Evolutionary conservation across 148 eudicot genomes (phyloP).

Genomic region (Dysphania ambrosioides): DNA sequence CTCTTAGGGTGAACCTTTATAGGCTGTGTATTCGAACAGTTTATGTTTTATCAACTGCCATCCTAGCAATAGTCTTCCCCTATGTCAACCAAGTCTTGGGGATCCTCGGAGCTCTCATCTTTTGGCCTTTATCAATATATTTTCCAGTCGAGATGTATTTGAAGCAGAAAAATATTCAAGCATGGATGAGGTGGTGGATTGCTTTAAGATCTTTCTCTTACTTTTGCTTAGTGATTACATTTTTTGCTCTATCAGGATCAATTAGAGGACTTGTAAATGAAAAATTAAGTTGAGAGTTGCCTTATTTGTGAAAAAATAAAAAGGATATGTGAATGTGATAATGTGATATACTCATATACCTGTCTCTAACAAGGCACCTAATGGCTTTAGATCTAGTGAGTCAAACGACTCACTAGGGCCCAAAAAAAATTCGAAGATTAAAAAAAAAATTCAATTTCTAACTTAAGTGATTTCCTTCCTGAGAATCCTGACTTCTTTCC

Average conservation of each 20-base stretch:
- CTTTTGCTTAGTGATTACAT: slow-evolving; percentile 38
- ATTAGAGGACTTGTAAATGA: slow-evolving; percentile 51
- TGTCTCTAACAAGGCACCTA: no score
- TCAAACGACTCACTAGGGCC: no score
- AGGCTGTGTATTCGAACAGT: slow-evolving; percentile 46
- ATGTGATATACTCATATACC: no score
- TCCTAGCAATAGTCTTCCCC: slow-evolving; percentile 42
- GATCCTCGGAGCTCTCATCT: slow-evolving; percentile 58
- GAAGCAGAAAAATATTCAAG: slow-evolving; percentile 41
- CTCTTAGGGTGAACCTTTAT: slow-evolving; percentile 37
- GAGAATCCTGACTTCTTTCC: no score
- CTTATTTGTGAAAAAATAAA: neutral
- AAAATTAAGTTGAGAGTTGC: slow-evolving; percentile 33
- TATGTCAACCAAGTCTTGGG: slow-evolving; percentile 58
- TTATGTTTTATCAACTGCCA: slow-evolving; percentile 45
- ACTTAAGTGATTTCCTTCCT: no score
- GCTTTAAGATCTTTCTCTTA: slow-evolving; percentile 39
- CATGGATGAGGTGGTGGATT: slow-evolving; percentile 46
- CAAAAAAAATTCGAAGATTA: no score
- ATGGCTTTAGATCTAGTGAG: no score
- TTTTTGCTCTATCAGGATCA: slow-evolving; percentile 54
- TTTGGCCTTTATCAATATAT: slow-evolving; percentile 64
- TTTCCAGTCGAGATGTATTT: slow-evolving; percentile 72
- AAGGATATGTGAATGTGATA: slow-evolving; percentile 8
- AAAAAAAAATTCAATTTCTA: no score